Conservation (phyloP, 768 basidiomycete species). For the Russula sp. region DNA sequence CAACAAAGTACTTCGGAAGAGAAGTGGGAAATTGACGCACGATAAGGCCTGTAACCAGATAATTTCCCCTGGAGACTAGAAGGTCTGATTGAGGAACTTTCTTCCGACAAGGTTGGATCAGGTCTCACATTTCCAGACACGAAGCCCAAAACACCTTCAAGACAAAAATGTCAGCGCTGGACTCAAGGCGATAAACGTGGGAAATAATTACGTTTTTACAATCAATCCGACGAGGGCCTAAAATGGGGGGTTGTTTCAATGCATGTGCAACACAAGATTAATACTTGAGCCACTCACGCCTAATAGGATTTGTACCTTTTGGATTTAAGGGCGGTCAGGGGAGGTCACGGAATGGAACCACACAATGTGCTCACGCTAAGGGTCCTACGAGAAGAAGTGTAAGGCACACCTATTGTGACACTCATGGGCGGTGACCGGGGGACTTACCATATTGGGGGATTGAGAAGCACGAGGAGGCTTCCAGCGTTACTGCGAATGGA, state of each 20-base stretch:
- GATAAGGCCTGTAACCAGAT: conserved; percentile 25
- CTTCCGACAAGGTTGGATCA: not conserved
- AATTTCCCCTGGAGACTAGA: conserved; percentile 28
- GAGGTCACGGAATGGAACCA: not conserved
- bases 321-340: conserved; percentile 11
- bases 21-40: conserved; percentile 12
- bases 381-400: conserved; percentile 16
- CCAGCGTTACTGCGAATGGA: conserved; percentile 18
- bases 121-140: conserved; percentile 31
- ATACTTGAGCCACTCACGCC: conserved; percentile 21
- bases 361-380: conserved; percentile 23
- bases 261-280: not conserved
- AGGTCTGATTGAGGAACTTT: not conserved
- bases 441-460: conserved; percentile 29
- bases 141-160: conserved; percentile 28
- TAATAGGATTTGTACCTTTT: conserved; percentile 23
- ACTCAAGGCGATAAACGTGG: not conserved
- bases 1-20: not conserved
- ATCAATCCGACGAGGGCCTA: conserved; percentile 24
- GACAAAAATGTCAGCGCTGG: not conserved
- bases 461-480: conserved; percentile 6
- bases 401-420: not conserved
- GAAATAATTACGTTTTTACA: conserved; percentile 24
- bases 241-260: not conserved
- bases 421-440: not conserved